Evolutionary conservation across 1,139 yeast species (phyloP).

Genomic region (Meyerozyma athensensis): DNA sequence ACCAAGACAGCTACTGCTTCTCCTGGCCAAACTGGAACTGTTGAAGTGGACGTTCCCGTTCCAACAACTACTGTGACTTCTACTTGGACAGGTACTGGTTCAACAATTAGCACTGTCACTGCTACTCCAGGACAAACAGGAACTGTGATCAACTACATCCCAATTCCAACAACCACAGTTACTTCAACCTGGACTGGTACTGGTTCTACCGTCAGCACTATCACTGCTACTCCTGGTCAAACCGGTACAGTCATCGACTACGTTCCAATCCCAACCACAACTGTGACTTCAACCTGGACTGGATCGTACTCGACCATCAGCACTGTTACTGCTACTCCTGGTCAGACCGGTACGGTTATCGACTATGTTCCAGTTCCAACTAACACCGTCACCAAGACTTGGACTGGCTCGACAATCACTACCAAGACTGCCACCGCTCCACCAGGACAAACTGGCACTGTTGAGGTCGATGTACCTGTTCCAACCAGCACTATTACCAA

Average conservation of each 20-base stretch:
- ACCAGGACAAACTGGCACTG: slow-evolving; percentile 6
- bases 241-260: slow-evolving; percentile 10
- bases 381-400: slow-evolving; percentile 9
- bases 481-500: not conserved
- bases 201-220: slow-evolving; percentile 2
- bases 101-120: slow-evolving; percentile 1
- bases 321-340: slow-evolving; percentile 8
- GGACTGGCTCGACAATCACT: slow-evolving; percentile 6
- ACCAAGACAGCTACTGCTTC: slow-evolving; percentile 7
- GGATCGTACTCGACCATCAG: slow-evolving; percentile 8
- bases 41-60: slow-evolving; percentile 9
- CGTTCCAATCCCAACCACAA: slow-evolving; percentile 8
- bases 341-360: slow-evolving; percentile 9
- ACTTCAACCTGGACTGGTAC: slow-evolving; percentile 6
- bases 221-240: slow-evolving; percentile 5
- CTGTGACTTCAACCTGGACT: slow-evolving; percentile 9
- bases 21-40: slow-evolving; percentile 10
- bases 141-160: slow-evolving; percentile 2
- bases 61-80: slow-evolving; percentile 6
- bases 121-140: slow-evolving; percentile 4
- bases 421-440: not conserved
- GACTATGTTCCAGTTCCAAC: slow-evolving; percentile 8
- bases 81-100: slow-evolving; percentile 9
- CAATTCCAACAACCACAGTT: slow-evolving; percentile 5
- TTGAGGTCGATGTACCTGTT: not conserved